Base-by-base conservation (phyloP, 805 yeast species). In the Ogataea thermomethanolica region DNA sequence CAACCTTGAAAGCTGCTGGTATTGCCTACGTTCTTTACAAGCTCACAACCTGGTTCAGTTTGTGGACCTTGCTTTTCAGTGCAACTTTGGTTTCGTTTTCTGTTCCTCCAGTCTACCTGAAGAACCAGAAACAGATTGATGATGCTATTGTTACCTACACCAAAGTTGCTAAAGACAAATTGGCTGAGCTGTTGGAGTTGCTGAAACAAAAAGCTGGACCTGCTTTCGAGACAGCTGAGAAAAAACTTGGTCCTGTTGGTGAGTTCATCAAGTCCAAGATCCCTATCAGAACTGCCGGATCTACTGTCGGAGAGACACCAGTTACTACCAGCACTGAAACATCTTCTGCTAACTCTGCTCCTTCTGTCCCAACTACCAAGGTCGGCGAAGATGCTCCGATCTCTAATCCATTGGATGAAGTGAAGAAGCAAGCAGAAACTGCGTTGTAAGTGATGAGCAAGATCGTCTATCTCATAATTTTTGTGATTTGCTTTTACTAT, bases 91-190 rank as follows among this genome's bases (percentile, higher is more conserved):
- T 70, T 14, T 73, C 83, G 11, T 91, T 91, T 74, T 65, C 95
- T 31, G 68, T 76, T 32, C 98, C 98, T 44, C 76, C 74, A 22
- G 56, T 83, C 47, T 91, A 90, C 72, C 67, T 76, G 54, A 73
- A 73, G 51, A 79, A 84, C 76, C 81, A 87, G 73, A 73, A 73
- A 57, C 82, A 85, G 70, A 84, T 90, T 57, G 89, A 84, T 66
- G 76, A 75, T 34, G 73, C 77, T 31, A 73, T 79, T 30, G 72
- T 71, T 37, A 64, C 70, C 35, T 66, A 62, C 50, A 56, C 69
- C 35, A 60, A 69, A 39, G 44, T 73, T 25, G 79, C 78, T 34
- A 73, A 70, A 54, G 73, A 67, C 31, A 78, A 80, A 63, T 55
- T 78, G 23, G 54, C 67, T 25, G 76, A 75, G 56, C 54, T 51